Conservation (phyloP, 495 filamentous ascomycete genomes). For the Aspergillus biplanus region DNA sequence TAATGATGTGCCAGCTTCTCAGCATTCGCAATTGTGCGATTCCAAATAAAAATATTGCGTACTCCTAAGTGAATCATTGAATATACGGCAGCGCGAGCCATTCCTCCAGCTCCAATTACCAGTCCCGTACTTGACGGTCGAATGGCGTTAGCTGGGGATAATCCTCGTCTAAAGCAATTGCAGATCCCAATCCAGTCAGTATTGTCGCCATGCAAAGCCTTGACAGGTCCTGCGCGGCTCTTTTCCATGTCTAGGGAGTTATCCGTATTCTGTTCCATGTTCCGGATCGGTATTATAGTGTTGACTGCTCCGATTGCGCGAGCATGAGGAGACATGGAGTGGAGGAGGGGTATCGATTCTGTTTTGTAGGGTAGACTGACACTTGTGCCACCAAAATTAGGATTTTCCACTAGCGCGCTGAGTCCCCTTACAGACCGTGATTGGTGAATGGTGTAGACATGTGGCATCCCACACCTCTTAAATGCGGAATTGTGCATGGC, state of each 20-base stretch:
- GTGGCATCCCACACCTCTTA: slow-evolving; percentile 69
- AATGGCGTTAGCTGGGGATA: slow-evolving; percentile 77
- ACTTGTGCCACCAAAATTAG: slow-evolving; percentile 73
- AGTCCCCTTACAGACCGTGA: slow-evolving; percentile 68
- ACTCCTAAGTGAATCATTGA: slow-evolving; percentile 77
- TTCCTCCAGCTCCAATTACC: slow-evolving; percentile 78
- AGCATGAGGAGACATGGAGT: slow-evolving; percentile 73
- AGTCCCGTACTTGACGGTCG: slow-evolving; percentile 69
- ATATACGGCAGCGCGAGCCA: slow-evolving; percentile 80
- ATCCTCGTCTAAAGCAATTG: slow-evolving; percentile 68
- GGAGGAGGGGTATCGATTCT: slow-evolving; percentile 67
- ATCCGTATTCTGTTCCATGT: slow-evolving; percentile 52
- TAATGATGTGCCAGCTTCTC: slow-evolving; percentile 70
- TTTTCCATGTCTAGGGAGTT: slow-evolving; percentile 57
- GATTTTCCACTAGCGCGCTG: slow-evolving; percentile 63
- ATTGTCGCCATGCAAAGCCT: slow-evolving; percentile 76
- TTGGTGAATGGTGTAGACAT: slow-evolving; percentile 69
- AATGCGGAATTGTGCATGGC: slow-evolving; percentile 76
- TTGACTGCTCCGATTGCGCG: slow-evolving; percentile 79
- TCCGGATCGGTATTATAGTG: slow-evolving; percentile 71
- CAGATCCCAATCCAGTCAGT: slow-evolving; percentile 83
- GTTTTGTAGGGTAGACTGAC: slow-evolving; percentile 77
- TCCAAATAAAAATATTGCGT: slow-evolving; percentile 73
- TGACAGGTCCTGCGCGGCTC: slow-evolving; percentile 63
- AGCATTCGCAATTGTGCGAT: slow-evolving; percentile 64